Base-by-base conservation (phyloP, 306 rosid genomes). In the Mimosa bimucronata region DNA sequence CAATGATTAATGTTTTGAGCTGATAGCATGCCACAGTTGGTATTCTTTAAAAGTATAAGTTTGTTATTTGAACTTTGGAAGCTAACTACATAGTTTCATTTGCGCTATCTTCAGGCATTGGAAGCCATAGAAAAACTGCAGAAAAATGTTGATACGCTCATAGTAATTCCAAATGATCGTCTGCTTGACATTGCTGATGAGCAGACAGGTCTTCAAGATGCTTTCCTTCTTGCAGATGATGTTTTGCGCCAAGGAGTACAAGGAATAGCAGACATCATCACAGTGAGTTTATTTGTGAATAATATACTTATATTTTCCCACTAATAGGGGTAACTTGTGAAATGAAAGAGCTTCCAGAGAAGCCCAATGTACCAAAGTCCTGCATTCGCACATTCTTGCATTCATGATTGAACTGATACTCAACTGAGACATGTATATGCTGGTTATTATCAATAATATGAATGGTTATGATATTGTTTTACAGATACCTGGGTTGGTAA, bases 401-500 rank as follows among this genome's bases (percentile, higher is more conserved):
- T 66, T 77, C 58, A 29, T 79, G 41, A 78, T 65, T 28, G n/a
- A 38, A 64, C 79, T 69, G 11, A 6, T 69, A 58, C 29, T 60
- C 7, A 79, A 55, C 57, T 16, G 25, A 42, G 34, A 25, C 74
- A 21, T 50, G 15, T 61, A 66, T 40, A 50, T 76, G 55, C 69
- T 68, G 28, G 65, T 16, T 58, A 75, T 50, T 48, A 68, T 64
- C 9, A 44, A 46, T 71, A 64, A n/a, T n/a, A n/a, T n/a, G n/a
- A 78, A 19, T 58, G n/a, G 57, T 34, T 75, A 46, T 67, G 80
- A 34, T 50, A 28, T 69, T 79, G 40, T 31, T 85, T 83, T 82
- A 83, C 85, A 96, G 99, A 93, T 96, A 81, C 99, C 99, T 16
- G 99, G 99, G 71, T 91, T 96, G 89, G 99, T 96, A 57, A 96